Evolutionary conservation across 345 rosid genomes (phyloP), one percentile per base, ranked within the genome.

Genomic region (Murraya koenigii): DNA sequence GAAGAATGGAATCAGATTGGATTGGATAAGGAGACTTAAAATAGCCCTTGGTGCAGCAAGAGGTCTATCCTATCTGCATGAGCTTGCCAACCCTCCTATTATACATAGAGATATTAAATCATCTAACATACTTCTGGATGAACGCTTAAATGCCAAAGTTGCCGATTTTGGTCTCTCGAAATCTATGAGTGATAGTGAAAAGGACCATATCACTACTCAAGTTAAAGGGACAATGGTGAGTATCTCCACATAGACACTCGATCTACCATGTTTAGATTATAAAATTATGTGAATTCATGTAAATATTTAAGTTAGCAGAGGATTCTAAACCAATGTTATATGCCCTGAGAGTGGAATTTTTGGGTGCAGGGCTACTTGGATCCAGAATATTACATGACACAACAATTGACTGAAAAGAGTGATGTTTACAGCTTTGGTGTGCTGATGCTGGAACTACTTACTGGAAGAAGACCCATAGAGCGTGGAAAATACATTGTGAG

Each of bases 391-490:
- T 67, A 38, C 71, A 67, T 36, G 54, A 36, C 28, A 8, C 54
- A 67, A 9, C 47, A 67, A 23, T 36, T 67, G 52, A 67, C 71
- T 20, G 54, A 36, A 36, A 67, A 67, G 71, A 67, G 71, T 20
- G 71, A 67, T 67, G 71, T 67, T 6, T 44, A 67, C 25, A 67
- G 71, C 26, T 67, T 67, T 36, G 71, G 71, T 23, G 71, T 67
- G n/a, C 11, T 67, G 25, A 36, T 67, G 71, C 20, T 67, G 26
- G 71, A 67, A 9, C 15, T 67, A 8, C 36, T 67, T 35, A 22
- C 71, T 2, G 66, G 17, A 26, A 62, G 66, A 28, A 10, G 8
- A 33, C 66, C 66, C 2, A 62, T 62, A 26, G 66, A 26, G 66
- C 35, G 35, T 13, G 66, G 33, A 14, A 62, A 62, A 30, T 26